A percentile compares a stretch with the other conserved stretches of the same genome.
Conservation (phyloP, 139 green algal species). For the Chlorella sp. region DNA sequence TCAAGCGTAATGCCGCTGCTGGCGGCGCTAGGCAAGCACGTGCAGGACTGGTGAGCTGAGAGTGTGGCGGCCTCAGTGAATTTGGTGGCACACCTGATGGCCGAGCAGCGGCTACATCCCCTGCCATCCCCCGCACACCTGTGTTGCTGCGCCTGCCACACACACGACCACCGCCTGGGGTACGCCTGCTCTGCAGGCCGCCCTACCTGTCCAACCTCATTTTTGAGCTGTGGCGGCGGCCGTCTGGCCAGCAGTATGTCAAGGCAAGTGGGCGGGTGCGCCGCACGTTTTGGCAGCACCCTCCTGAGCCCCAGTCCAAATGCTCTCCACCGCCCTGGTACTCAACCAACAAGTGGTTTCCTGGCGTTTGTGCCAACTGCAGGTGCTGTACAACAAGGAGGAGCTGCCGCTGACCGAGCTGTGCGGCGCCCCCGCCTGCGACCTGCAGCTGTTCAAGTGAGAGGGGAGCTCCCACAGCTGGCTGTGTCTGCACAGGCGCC, state of each 20-base stretch:
- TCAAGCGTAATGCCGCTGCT: conserved; percentile 79
- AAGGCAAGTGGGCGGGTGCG: conserved; percentile 28
- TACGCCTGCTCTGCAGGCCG: conserved; percentile 35
- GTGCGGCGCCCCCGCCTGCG: conserved; percentile 43
- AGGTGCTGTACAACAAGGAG: conserved; percentile 73
- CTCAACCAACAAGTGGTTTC: too few relatives aligned
- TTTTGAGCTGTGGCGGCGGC: conserved; percentile 79
- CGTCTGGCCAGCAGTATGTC: conserved; percentile 30
- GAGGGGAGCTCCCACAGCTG: too few relatives aligned
- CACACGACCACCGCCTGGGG: too few relatives aligned
- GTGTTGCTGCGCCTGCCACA: too few relatives aligned
- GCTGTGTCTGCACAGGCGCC: too few relatives aligned
- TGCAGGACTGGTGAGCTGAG: conserved; percentile 49
- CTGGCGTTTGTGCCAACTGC: conserved; percentile 26
- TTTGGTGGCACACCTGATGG: too few relatives aligned
- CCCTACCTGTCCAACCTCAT: conserved; percentile 71
- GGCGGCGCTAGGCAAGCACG: conserved; percentile 61
- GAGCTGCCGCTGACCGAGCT: conserved; percentile 62
- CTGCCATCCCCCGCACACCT: too few relatives aligned
- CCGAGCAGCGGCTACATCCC: too few relatives aligned
- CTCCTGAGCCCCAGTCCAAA: too few relatives aligned
- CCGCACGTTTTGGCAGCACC: too few relatives aligned
- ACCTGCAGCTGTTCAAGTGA: conserved; percentile 55
- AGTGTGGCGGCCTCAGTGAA: too few relatives aligned
- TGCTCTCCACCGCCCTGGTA: too few relatives aligned